phyloP scores from a whole-genome alignment of 768 basidiomycete genomes.

The Lanmaoa pseudosensibilis region DNA sequence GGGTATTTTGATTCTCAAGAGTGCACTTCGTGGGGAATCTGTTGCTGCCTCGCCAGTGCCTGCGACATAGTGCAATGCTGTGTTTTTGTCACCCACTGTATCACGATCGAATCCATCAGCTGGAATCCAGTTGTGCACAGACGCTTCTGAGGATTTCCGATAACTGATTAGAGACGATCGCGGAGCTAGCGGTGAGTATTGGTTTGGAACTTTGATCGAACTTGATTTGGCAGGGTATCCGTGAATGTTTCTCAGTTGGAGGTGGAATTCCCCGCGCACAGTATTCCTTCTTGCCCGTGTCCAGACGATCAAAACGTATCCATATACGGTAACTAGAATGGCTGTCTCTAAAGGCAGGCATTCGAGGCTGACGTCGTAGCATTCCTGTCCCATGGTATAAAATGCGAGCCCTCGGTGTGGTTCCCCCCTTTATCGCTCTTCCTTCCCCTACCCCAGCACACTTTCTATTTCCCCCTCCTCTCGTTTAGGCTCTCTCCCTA shows the following conservation, averaged over 20 bases:
- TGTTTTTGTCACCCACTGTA: constrained; percentile 21
- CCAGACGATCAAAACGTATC: constrained; percentile 9
- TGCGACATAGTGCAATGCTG: constrained; percentile 22
- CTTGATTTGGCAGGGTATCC: constrained; percentile 16
- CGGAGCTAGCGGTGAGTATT: constrained; percentile 13
- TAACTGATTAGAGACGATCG: not conserved
- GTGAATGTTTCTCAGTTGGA: not conserved
- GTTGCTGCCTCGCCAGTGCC: constrained; percentile 23
- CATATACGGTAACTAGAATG: constrained; percentile 19
- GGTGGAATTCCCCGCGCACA: constrained; percentile 1
- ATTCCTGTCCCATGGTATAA: constrained; percentile 26
- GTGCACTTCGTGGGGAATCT: constrained; percentile 36
- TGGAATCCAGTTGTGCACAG: constrained; percentile 11
- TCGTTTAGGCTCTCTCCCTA: constrained; percentile 37
- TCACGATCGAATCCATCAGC: constrained; percentile 15
- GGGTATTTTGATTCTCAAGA: constrained; percentile 59
- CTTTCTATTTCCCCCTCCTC: constrained; percentile 33
- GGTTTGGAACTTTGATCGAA: constrained; percentile 18
- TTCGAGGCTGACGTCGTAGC: constrained; percentile 25
- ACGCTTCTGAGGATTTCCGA: no score
- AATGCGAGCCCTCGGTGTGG: constrained; percentile 11
- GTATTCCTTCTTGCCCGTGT: not conserved
- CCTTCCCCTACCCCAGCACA: constrained; percentile 13
- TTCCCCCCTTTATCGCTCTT: constrained; percentile 8
- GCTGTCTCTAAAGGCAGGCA: constrained; percentile 18